These are phyloP conservation scores for Bipolaris bicolor DNA, from an alignment of 2,329 filamentous ascomycete genomes.

Conservation along the genomic window DNA sequence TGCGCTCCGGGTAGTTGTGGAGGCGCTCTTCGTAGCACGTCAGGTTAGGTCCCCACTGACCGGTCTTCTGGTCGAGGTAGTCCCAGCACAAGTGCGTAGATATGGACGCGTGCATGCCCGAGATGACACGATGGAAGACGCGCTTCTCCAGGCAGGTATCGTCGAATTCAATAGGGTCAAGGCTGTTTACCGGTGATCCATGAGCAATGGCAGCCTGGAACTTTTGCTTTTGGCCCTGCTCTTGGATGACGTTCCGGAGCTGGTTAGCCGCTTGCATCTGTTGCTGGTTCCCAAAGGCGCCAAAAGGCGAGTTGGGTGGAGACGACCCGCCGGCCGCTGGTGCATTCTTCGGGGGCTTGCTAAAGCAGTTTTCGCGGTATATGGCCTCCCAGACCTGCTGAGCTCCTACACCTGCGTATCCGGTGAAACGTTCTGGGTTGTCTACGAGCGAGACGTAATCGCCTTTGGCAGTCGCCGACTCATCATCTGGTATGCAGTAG, in stretches of 20 bases:
- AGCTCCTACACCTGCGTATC: constrained; percentile 83
- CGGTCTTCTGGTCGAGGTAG: constrained; percentile 92
- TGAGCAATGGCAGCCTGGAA: constrained; percentile 62
- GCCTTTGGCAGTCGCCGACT: constrained; percentile 82
- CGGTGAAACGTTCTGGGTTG: constrained; percentile 95
- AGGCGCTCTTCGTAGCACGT: constrained; percentile 88
- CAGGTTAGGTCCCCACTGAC: constrained; percentile 89
- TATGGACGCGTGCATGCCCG: constrained; percentile 98
- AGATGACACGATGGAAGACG: constrained; percentile 95
- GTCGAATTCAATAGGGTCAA: constrained; percentile 74
- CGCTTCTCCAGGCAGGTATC: constrained; percentile 97
- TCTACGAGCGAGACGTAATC: constrained; percentile 94
- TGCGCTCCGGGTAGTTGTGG: constrained; percentile 82
- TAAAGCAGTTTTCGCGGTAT: constrained; percentile 96
- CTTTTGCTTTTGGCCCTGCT: constrained; percentile 66
- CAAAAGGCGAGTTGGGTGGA: constrained; percentile 48
- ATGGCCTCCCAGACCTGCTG: constrained; percentile 96
- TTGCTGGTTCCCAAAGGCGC: constrained; percentile 52
- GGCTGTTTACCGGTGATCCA: constrained; percentile 63
- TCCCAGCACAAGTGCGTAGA: constrained; percentile 96
- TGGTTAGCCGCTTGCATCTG: constrained; percentile 64
- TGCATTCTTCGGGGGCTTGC: constrained; percentile 50
- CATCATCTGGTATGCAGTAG: constrained; percentile 95
- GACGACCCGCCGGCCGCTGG: constrained; percentile 45
- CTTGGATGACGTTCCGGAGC: constrained; percentile 65